Evolutionary conservation across 2,329 filamentous ascomycete genomes (phyloP).

Genomic region (Claviceps africana): DNA sequence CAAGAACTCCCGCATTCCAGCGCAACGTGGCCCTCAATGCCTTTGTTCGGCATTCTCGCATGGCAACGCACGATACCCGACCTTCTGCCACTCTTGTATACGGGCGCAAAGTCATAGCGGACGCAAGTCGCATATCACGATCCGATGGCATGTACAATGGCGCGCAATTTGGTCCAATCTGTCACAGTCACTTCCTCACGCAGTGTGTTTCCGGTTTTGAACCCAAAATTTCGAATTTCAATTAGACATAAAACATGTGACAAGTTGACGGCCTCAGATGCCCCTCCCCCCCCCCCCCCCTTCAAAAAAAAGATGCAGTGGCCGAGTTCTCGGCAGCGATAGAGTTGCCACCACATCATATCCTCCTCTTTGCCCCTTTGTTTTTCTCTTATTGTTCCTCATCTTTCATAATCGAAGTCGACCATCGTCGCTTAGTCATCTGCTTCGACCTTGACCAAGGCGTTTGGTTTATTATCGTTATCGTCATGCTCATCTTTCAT

Average conservation of each 20-base stretch:
- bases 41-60: background rate
- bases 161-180: background rate
- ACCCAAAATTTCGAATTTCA: background rate
- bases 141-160: background rate
- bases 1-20: background rate
- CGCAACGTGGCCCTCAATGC: background rate
- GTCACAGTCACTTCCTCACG: background rate
- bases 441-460: background rate
- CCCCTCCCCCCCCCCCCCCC: no score
- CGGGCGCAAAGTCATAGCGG: background rate
- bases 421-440: background rate
- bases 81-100: background rate
- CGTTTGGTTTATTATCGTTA: background rate
- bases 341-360: background rate
- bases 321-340: background rate
- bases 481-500: background rate
- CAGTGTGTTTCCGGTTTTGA: background rate
- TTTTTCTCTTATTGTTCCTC: background rate
- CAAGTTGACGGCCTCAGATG: no score
- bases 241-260: background rate
- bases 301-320: no score
- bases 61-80: background rate
- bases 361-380: background rate
- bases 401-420: background rate
- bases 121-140: background rate